Percentiles rank a stretch among this genome's conserved stretches.
Evolutionary conservation across 257 asterid species (phyloP).

Genomic region (Jacaranda copaia): DNA sequence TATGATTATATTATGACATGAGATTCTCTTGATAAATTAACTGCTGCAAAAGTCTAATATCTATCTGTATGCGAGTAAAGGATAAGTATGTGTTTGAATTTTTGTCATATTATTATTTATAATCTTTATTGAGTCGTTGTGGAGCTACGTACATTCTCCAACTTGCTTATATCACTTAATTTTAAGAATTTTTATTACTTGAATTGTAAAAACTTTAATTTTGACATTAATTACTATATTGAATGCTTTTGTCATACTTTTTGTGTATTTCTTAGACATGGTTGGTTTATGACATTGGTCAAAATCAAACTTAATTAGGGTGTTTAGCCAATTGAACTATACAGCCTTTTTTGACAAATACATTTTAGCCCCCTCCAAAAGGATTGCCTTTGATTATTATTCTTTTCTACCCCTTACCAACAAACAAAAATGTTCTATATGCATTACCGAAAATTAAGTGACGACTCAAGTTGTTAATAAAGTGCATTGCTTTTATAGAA

Average conservation of each 20-base stretch:
- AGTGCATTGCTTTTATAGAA: not conserved
- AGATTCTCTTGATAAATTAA: not conserved
- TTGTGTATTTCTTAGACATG: not conserved
- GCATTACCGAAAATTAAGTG: not conserved
- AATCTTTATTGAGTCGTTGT: not conserved
- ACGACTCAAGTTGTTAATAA: not conserved
- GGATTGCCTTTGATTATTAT: not conserved
- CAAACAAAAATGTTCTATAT: not conserved
- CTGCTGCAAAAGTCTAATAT: not conserved
- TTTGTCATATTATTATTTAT: too few relatives aligned
- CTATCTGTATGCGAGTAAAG: too few relatives aligned
- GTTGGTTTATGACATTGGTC: not conserved
- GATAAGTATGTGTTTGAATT: too few relatives aligned
- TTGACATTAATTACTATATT: not conserved
- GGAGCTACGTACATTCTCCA: not conserved
- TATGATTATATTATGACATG: not conserved
- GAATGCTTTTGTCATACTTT: not conserved
- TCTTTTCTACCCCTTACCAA: not conserved
- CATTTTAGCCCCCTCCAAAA: constrained; percentile 1
- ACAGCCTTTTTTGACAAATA: not conserved
- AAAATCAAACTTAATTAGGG: not conserved
- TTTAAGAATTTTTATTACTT: not conserved
- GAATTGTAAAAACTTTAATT: not conserved
- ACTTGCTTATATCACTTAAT: not conserved
- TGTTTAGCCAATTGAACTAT: not conserved